These are phyloP conservation scores for Calcarisporium arbuscula DNA, from an alignment of 2,329 filamentous ascomycete genomes.

Conservation along the genomic window DNA sequence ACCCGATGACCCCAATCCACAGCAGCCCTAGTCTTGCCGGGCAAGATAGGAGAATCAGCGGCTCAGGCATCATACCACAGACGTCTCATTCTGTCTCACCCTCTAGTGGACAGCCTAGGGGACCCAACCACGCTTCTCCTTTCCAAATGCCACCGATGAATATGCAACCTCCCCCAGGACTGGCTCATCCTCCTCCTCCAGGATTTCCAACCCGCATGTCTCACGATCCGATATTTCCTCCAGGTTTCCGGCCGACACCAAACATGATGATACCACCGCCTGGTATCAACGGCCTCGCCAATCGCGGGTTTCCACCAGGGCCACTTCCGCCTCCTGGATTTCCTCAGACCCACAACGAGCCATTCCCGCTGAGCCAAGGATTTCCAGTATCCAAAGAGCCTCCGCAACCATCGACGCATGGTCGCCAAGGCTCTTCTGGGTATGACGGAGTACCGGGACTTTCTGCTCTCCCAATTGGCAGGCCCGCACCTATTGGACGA, in stretches of 20 bases:
- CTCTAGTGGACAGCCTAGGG: constrained; percentile 28
- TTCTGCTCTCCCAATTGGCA: constrained; percentile 66
- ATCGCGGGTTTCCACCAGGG: constrained; percentile 36
- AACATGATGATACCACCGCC: constrained; percentile 45
- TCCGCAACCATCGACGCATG: constrained; percentile 48
- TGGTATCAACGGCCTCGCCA: constrained; percentile 39
- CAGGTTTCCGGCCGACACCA: constrained; percentile 38
- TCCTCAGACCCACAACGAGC: constrained; percentile 21
- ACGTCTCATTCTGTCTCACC: constrained; percentile 49
- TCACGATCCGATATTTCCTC: constrained; percentile 42
- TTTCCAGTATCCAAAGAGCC: constrained; percentile 28
- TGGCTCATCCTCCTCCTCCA: constrained; percentile 32
- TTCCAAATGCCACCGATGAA: constrained; percentile 50
- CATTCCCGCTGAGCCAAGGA: constrained; percentile 22
- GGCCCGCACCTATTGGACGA: constrained; percentile 81
- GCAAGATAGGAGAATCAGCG: constrained; percentile 57
- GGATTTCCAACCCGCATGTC: constrained; percentile 54
- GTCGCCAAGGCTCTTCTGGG: constrained; percentile 67
- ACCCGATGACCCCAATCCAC: constrained; percentile 57
- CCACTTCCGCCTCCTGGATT: constrained; percentile 33
- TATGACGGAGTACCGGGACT: constrained; percentile 50
- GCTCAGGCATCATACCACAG: constrained; percentile 23
- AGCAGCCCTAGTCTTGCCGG: constrained; percentile 59
- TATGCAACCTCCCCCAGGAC: constrained; percentile 40
- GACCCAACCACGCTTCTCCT: constrained; percentile 36